Conservation (phyloP, 2,329 filamentous ascomycete species). For the Colletotrichum sp. region DNA sequence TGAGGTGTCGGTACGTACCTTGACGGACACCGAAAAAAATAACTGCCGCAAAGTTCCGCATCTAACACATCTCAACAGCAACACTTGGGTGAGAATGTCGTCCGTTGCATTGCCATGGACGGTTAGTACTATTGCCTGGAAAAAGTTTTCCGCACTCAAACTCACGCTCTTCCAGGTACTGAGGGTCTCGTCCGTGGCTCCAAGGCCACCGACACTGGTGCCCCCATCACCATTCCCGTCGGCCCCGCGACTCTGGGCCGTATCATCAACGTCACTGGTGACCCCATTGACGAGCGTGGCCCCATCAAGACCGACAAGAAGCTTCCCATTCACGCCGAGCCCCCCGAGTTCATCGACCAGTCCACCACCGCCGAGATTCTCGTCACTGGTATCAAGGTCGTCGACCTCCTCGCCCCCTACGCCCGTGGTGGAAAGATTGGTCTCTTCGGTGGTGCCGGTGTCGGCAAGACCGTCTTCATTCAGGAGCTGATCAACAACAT, state of each 20-base stretch:
- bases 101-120: constrained; percentile 99
- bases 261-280: constrained; percentile 99
- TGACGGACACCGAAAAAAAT: background rate
- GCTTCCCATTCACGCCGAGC: constrained; percentile 91
- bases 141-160: constrained; percentile 23
- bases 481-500: constrained; percentile 99
- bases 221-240: constrained; percentile 96
- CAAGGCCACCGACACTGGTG: constrained; percentile 84
- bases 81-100: constrained; percentile 99
- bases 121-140: constrained; percentile 62
- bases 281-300: constrained; percentile 99
- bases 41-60: background rate
- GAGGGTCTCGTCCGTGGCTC: constrained; percentile 98
- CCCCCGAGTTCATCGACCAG: constrained; percentile 92
- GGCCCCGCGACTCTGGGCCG: constrained; percentile 92
- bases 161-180: constrained; percentile 69
- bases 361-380: constrained; percentile 96
- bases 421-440: constrained; percentile 99
- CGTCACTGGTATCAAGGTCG: constrained; percentile 99
- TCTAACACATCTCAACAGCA: constrained; percentile 67
- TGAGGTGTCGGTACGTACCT: constrained; percentile 83
- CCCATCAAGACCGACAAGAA: constrained; percentile 93
- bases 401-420: constrained; percentile 98
- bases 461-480: constrained; percentile 99
- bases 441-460: constrained; percentile 99